Evolutionary conservation across 1,284 basidiomycete species (phyloP), one percentile per base, ranked within the genome.

Genomic region (Cutaneotrichosporon dermatis): DNA sequence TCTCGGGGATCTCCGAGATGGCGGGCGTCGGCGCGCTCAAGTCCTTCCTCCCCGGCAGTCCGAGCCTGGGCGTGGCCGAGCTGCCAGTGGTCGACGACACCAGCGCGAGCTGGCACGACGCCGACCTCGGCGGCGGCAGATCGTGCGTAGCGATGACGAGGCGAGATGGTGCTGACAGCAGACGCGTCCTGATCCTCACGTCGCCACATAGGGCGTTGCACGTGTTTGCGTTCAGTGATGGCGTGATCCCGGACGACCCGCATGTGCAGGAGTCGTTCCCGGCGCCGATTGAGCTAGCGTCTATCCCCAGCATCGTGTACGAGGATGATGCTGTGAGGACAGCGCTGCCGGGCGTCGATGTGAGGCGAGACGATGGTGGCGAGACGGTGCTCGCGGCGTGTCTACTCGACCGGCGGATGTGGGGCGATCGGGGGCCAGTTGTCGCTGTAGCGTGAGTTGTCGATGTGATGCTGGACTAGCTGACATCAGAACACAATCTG

Each of bases 271-370:
- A 75, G 56, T 46, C 55, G 3, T 68, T 69, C 54, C 64, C 65
- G 0, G 54, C 73, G 3, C 75, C 75, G 0, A 67, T 69, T 41
- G 72, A 76, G 58, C 61, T 71, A 9, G 67, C 69, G 39, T 69
- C 66, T 6, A 46, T 76, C 3, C 60, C 66, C 2, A 39, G 16
- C 5, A 65, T 76, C 41, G 53, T 37, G 37, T 70, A 72, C 49
- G 68, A 55, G 15, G 50, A 57, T 2, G 33, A 16, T 1, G 66
- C 65, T 1, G 15, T 57, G 33, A n/a, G 39, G 25, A 34, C 48
- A 0, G 54, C 57, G 1, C 50, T 65, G 12, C 42, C 45, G 2
- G 55, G 54, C 12, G 49, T 54, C 2, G 25, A 15, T 15, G 52
- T 41, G 35, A 11, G 25, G 44, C 33, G 13, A 4, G n/a, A 16